Evolutionary conservation across 1,284 basidiomycete genomes (phyloP), one percentile per base, ranked within the genome.

Genomic region (Fomitopsis palustris): DNA sequence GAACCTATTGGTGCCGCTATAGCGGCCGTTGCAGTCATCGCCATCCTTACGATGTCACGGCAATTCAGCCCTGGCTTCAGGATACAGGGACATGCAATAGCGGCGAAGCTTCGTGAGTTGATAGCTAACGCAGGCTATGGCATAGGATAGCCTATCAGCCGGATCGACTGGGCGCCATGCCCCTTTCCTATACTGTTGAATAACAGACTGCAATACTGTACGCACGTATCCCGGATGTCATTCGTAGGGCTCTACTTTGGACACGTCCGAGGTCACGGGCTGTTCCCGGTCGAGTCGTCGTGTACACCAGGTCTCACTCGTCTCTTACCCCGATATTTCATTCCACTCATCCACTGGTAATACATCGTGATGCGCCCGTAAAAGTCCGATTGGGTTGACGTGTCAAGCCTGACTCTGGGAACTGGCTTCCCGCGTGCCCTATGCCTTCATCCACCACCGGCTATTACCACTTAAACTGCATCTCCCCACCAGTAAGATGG

Each of bases 1-100:
- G 72, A 69, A 39, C 76, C 74, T 58, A 71, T 83, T 56, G 70
- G 73, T 14, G 58, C 75, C 9, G 49, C 47, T 3, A 54, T 73
- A n/a, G 49, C 39, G n/a, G 29, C 63, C 45, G 25, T 69, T 45
- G 38, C 60, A 53, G 16, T 67, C 45, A 57, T 62, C 53, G 29
- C 33, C 17, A 35, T 23, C 33, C 9, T 21, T 19, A 16, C 5
- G 4, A 33, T 52, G n/a, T 33, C 33, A 33, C 31, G 27, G 7
- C 31, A 27, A 21, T 14, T 27, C 6, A 29, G 49, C 17, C 12
- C 35, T n/a, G 10, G 12, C 25, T 29, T 29, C 27, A n/a, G 21
- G 23, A 29, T 23, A 21, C 45, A 21, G 12, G 45, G 25, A 29
- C 23, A 23, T 10, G n/a, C 25, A 10, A 0, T 47, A 14, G 16